Percentiles rank a stretch among this genome's conserved stretches.
Evolutionary conservation across 176 grass and related monocot genomes (phyloP).

Genomic region (Microstegium vimineum): DNA sequence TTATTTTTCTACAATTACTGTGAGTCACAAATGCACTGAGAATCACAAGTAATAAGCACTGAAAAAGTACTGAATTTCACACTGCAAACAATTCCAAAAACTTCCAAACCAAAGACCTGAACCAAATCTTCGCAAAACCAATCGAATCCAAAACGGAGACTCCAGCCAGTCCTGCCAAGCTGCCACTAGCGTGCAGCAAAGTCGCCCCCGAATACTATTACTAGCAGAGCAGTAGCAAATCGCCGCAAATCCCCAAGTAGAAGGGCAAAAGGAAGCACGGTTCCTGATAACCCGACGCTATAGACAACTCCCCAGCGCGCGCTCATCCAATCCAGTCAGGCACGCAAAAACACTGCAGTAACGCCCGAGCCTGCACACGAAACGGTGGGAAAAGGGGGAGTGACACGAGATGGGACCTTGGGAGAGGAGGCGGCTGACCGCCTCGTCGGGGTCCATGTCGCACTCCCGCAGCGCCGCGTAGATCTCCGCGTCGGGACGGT

Average conservation of each 20-base stretch:
- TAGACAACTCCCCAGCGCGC: background rate
- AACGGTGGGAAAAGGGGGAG: background rate
- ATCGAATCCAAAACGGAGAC: too few species aligned
- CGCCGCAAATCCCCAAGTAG: background rate
- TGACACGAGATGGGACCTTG: constrained; percentile 56
- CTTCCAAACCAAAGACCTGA: too few species aligned
- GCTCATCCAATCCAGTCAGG: constrained; percentile 16
- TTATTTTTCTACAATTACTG: background rate
- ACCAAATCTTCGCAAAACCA: too few species aligned
- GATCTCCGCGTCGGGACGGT: constrained; percentile 89
- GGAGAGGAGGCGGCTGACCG: constrained; percentile 85
- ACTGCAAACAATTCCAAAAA: too few species aligned
- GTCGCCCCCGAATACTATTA: background rate
- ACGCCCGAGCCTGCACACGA: background rate
- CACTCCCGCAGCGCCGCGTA: constrained; percentile 92
- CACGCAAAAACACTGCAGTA: background rate
- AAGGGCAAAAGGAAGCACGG: background rate
- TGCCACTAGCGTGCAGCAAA: background rate
- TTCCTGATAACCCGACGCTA: background rate
- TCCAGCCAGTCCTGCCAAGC: background rate
- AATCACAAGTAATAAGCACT: background rate
- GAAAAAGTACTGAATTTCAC: background rate
- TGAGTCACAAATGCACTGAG: background rate
- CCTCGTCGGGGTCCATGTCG: constrained; percentile 91
- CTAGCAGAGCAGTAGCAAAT: constrained; percentile 13